These are phyloP conservation scores for Clitocybe nebularis DNA, from an alignment of 1,284 basidiomycete genomes.

Conservation along the genomic window DNA sequence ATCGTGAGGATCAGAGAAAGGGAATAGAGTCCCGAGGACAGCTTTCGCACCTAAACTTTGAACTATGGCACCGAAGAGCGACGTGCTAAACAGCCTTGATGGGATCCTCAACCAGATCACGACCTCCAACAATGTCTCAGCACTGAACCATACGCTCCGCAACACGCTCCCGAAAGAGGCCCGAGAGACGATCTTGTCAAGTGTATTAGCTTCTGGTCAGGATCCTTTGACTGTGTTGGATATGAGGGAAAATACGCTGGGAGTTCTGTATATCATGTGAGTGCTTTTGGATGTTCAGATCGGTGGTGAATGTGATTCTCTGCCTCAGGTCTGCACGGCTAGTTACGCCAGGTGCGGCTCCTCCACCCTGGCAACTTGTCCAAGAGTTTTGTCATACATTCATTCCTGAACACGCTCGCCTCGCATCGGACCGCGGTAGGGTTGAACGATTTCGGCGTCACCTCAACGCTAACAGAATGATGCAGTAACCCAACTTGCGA, in stretches of 20 bases:
- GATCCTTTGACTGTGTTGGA: conserved; percentile 62
- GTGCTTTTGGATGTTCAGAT: conserved; percentile 35
- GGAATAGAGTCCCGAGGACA: too few relatives aligned
- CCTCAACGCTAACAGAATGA: conserved; percentile 1
- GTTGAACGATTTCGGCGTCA: conserved; percentile 1
- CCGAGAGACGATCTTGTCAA: conserved; percentile 44
- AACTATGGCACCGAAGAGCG: conserved; percentile 5
- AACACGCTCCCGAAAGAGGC: conserved; percentile 40
- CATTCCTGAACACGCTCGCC: conserved; percentile 54
- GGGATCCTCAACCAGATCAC: conserved; percentile 45
- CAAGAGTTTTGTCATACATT: conserved; percentile 56
- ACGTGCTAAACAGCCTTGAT: conserved; percentile 25
- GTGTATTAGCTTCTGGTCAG: conserved; percentile 45
- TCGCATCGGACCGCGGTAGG: conserved; percentile 66
- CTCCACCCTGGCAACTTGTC: conserved; percentile 39
- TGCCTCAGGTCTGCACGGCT: conserved; percentile 51
- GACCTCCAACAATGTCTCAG: conserved; percentile 28
- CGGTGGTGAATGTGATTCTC: too few relatives aligned
- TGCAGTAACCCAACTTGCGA: conserved; percentile 48
- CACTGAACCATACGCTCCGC: conserved; percentile 40
- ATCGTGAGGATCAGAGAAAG: too few relatives aligned
- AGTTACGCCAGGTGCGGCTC: conserved; percentile 32
- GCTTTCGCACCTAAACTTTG: too few relatives aligned
- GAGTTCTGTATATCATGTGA: conserved; percentile 67
- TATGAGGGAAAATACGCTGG: conserved; percentile 52